Percentiles rank a stretch among this genome's conserved stretches.
Evolutionary conservation across 139 green algal species (phyloP).

Genomic region (Klebsormidium nitens): DNA sequence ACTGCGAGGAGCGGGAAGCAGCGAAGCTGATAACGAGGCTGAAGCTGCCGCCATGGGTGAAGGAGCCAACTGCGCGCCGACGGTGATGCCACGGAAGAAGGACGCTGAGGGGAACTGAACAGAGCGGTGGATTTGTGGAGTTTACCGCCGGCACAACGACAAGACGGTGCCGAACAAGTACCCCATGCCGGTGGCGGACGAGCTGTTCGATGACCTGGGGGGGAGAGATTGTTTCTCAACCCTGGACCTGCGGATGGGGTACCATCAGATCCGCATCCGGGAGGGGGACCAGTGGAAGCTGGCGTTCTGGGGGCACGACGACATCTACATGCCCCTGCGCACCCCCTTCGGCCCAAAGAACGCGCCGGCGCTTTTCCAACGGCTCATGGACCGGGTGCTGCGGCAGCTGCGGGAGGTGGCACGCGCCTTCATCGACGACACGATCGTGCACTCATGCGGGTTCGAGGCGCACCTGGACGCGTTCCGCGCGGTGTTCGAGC

Average conservation of each 20-base stretch:
- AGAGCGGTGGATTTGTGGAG: neutral
- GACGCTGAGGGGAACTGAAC: neutral
- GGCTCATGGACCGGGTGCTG: slow-evolving; percentile 1
- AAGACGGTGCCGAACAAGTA: neutral
- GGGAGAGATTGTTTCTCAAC: neutral
- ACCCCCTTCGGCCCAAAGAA: too few species aligned
- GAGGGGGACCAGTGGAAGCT: slow-evolving; percentile 4
- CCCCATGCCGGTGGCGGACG: neutral
- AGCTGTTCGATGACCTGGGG: slow-evolving; percentile 3
- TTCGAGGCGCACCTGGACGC: neutral
- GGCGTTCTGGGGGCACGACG: neutral
- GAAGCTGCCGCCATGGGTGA: too few species aligned
- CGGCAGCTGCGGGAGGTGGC: neutral
- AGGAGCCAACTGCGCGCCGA: too few species aligned
- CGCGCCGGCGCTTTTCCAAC: neutral
- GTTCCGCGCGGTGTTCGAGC: neutral
- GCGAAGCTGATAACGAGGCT: too few species aligned
- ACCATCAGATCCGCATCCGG: neutral
- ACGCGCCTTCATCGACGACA: too few species aligned
- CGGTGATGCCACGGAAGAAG: slow-evolving; percentile 7
- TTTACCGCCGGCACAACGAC: neutral
- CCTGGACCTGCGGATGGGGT: too few species aligned
- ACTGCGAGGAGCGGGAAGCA: too few species aligned
- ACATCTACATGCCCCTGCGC: neutral
- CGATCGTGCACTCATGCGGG: neutral